Evolutionary conservation across 179 eudicot genomes (phyloP), one percentile per base, ranked within the genome.

Genomic region (Spergularia azorica): DNA sequence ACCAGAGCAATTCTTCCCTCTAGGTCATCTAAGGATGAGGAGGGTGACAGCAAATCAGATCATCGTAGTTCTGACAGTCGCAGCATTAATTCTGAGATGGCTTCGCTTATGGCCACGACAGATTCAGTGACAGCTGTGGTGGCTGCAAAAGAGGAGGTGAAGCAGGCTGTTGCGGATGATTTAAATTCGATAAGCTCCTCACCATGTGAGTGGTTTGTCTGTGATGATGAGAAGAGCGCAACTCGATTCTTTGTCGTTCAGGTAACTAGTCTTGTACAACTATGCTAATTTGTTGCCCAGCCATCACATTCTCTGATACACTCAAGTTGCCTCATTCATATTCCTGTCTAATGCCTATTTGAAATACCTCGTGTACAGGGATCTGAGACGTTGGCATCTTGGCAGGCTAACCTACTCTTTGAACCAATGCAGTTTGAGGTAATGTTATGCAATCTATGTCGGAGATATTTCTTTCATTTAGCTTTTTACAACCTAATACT

Each of bases 131-230:
- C 98, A 6, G 88, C 97, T 18, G 99, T 95, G 46, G 98, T 95
- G 77, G 95, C 99, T 79, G 99, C 97, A 14, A 86, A 93, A 77
- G 98, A 93, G 88, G 98, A 96, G 84, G 93, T 92, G 57, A 96
- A 96, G 83, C 99, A 94, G 85, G 98, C 97, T 55, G 96, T 96
- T 59, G 99, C 97, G 0, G 97, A 96, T 87, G 96, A 94, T 86
- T 75, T 96, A 70, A 96, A 85, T 66, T 94, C 98, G 9, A 81
- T 83, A 20, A 84, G 72, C 65, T 90, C 91, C 7, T 87, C 96
- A 2, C 98, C 99, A 6, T 96, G 99, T 83, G 97, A 91, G 75
- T 96, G 99, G 99, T 96, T 87, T 84, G 81, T 86, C n/a, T 96
- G 99, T 79, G 99, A 96, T 78, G 94, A 94, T 76, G 93, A 89